Conservation (phyloP, 805 yeast species). For the Isabelozyma gotoi region DNA sequence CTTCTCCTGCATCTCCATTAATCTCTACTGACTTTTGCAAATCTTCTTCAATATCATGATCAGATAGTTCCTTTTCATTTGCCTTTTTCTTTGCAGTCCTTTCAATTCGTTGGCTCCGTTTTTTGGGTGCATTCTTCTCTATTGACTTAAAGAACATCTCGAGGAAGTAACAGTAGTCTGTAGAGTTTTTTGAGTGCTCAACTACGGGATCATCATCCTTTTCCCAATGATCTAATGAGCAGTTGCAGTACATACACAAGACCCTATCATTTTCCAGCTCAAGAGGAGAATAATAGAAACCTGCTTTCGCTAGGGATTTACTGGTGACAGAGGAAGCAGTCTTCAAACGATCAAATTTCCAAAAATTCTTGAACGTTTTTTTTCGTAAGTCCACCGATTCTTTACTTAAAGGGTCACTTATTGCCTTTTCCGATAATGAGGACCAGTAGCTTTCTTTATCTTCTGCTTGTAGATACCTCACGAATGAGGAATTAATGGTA, state of each 20-base stretch:
- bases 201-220: slow-evolving; percentile 57
- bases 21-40: slow-evolving; percentile 2
- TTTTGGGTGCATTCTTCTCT: background rate
- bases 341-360: slow-evolving; percentile 48
- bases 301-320: slow-evolving; percentile 45
- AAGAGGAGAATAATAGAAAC: slow-evolving; percentile 36
- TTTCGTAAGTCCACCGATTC: slow-evolving; percentile 31
- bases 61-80: slow-evolving; percentile 1
- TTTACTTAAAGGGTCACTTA: slow-evolving; percentile 33
- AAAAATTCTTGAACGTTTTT: slow-evolving; percentile 35
- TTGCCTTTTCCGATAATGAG: slow-evolving; percentile 17
- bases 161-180: slow-evolving; percentile 27
- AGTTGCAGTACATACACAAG: slow-evolving; percentile 26
- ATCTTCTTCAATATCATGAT: background rate
- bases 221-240: slow-evolving; percentile 52
- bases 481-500: slow-evolving; percentile 11
- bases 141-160: slow-evolving; percentile 5
- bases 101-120: slow-evolving; percentile 1
- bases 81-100: background rate
- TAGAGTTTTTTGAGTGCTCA: slow-evolving; percentile 46
- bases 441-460: background rate
- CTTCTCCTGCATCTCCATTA: slow-evolving; percentile 1
- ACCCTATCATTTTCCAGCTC: slow-evolving; percentile 33
- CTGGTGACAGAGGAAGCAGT: slow-evolving; percentile 38
- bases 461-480: slow-evolving; percentile 6